phyloP scores from a whole-genome alignment of 768 basidiomycete species.

The Coprinellus aureogranulatus region DNA sequence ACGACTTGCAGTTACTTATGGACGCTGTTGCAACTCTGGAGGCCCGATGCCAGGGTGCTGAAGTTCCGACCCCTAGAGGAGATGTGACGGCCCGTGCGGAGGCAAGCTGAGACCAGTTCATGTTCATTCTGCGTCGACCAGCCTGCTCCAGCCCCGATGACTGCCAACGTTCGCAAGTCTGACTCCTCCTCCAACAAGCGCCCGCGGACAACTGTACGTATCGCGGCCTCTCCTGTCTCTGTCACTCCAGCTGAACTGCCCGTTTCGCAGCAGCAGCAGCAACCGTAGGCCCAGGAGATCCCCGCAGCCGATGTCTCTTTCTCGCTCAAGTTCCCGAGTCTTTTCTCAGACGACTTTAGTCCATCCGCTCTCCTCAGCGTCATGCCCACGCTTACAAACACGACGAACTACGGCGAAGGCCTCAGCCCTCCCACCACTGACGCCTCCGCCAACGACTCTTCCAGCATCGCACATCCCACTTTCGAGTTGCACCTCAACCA shows the following conservation, averaged over 20 bases:
- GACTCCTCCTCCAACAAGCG: constrained; percentile 2
- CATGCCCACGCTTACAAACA: constrained; percentile 65
- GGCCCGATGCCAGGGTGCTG: no score
- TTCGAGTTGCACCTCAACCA: constrained; percentile 88
- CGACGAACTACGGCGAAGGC: constrained; percentile 82
- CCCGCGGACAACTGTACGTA: neutral
- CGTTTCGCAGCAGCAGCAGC: no score
- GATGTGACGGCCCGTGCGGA: no score
- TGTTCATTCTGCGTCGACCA: constrained; percentile 83
- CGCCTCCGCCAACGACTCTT: constrained; percentile 50
- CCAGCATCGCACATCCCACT: constrained; percentile 72
- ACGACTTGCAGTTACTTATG: no score
- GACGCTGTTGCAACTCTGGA: no score
- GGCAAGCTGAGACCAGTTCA: no score
- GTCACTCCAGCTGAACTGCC: no score
- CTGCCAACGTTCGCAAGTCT: constrained; percentile 51
- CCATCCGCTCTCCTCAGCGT: constrained; percentile 73
- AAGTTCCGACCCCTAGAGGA: no score
- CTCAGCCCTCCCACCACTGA: constrained; percentile 44
- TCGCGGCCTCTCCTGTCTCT: no score
- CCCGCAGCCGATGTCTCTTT: no score
- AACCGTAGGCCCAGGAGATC: no score
- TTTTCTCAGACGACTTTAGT: constrained; percentile 75
- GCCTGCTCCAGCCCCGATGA: constrained; percentile 45
- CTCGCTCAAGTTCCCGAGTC: constrained; percentile 67